phyloP scores from a whole-genome alignment of 2,329 filamentous ascomycete genomes.

The Diaporthe sp. region DNA sequence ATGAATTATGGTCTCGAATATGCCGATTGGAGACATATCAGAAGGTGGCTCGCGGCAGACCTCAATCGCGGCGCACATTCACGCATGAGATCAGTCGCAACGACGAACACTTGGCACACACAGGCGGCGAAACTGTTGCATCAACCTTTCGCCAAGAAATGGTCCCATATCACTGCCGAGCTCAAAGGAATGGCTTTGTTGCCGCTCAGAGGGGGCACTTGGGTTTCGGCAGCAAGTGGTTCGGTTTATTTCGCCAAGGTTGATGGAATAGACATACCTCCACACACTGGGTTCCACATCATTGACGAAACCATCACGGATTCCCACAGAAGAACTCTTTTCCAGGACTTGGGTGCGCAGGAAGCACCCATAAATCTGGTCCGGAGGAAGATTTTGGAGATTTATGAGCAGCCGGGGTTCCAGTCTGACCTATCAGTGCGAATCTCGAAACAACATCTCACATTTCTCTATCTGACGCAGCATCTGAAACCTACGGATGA shows the following conservation, averaged over 20 bases:
- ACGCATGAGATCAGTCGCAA: slow-evolving; percentile 37
- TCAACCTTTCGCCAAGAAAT: neutral
- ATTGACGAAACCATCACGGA: slow-evolving; percentile 33
- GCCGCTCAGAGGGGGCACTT: slow-evolving; percentile 39
- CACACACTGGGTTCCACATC: slow-evolving; percentile 35
- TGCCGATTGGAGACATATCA: neutral
- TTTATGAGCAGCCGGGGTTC: slow-evolving; percentile 24
- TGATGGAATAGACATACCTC: slow-evolving; percentile 39
- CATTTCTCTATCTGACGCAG: slow-evolving; percentile 42
- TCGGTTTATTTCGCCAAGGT: slow-evolving; percentile 39
- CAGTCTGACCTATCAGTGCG: neutral
- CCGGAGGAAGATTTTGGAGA: slow-evolving; percentile 35
- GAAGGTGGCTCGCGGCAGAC: slow-evolving; percentile 32
- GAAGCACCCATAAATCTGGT: slow-evolving; percentile 2
- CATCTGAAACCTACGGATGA: neutral
- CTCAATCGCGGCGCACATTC: slow-evolving; percentile 16
- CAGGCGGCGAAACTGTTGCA: slow-evolving; percentile 41
- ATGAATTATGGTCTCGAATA: neutral
- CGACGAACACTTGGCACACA: slow-evolving; percentile 41
- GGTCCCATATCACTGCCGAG: too few relatives aligned
- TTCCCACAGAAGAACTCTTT: slow-evolving; percentile 11
- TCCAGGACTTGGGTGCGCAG: slow-evolving; percentile 28
- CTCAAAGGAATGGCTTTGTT: slow-evolving; percentile 39
- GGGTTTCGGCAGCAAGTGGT: slow-evolving; percentile 36
- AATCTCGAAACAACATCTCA: slow-evolving; percentile 37